phyloP scores from a whole-genome alignment of 257 asterid genomes.

The Ballota nigra region DNA sequence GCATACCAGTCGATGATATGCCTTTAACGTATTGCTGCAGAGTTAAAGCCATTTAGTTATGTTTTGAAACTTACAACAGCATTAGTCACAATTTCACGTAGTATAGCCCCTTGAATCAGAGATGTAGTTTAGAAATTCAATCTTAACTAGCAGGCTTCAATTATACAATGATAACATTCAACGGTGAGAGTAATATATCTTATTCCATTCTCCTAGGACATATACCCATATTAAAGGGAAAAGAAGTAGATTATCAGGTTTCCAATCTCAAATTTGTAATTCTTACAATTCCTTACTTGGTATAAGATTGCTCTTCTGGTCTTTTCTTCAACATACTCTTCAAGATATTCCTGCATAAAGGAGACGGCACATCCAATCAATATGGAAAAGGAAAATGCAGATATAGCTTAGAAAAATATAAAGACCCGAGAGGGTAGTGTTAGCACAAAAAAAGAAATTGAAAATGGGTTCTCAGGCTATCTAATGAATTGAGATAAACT shows the following conservation, averaged over 20 bases:
- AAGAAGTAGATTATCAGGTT: background rate
- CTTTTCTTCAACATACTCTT: slow-evolving; percentile 66
- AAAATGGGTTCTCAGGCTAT: background rate
- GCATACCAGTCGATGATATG: slow-evolving; percentile 91
- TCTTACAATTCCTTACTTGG: slow-evolving; percentile 59
- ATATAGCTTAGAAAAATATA: background rate
- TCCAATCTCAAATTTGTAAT: slow-evolving; percentile 2
- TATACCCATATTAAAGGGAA: background rate
- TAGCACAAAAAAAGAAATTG: too few relatives aligned
- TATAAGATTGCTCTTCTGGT: slow-evolving; percentile 81
- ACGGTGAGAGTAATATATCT: background rate
- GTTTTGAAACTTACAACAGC: background rate
- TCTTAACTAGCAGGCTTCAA: background rate
- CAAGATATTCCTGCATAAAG: slow-evolving; percentile 77
- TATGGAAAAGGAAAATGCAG: background rate
- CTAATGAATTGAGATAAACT: background rate
- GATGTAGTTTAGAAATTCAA: background rate
- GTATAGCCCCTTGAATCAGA: background rate
- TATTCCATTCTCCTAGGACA: too few relatives aligned
- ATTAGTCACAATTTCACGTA: background rate
- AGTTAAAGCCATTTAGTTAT: slow-evolving; percentile 16
- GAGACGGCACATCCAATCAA: background rate
- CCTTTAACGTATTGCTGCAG: slow-evolving; percentile 88
- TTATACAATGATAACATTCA: background rate
- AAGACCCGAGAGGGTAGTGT: background rate